These are phyloP conservation scores for Globisporangium paddicum DNA, from an alignment of 352 stramenopile species.

Conservation along the genomic window DNA sequence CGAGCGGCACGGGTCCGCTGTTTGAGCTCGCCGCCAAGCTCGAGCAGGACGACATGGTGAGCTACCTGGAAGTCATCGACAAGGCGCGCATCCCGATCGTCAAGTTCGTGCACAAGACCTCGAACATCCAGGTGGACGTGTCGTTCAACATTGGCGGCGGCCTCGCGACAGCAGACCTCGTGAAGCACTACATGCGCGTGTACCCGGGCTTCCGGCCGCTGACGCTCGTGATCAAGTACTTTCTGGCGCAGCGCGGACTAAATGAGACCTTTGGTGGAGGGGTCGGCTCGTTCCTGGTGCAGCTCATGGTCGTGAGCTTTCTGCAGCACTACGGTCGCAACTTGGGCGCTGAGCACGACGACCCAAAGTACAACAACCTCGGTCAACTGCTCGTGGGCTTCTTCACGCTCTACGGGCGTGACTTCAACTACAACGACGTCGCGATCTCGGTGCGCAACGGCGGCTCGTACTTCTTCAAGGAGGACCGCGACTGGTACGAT, in stretches of 20 bases:
- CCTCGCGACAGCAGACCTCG: constrained; percentile 80
- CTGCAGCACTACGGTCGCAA: constrained; percentile 87
- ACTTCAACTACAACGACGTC: constrained; percentile 93
- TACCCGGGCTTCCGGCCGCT: constrained; percentile 92
- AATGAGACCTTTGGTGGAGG: constrained; percentile 95
- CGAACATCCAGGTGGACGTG: constrained; percentile 90
- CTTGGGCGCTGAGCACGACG: constrained; percentile 41
- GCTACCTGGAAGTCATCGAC: constrained; percentile 94
- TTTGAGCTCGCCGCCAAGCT: constrained; percentile 52
- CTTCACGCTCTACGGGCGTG: constrained; percentile 92
- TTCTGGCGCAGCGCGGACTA: constrained; percentile 88
- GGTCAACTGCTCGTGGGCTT: constrained; percentile 93
- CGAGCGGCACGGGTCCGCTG: constrained; percentile 46
- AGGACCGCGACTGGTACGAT: constrained; percentile 66
- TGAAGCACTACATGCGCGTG: constrained; percentile 89
- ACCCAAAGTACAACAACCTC: constrained; percentile 86
- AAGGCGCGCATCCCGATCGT: constrained; percentile 95
- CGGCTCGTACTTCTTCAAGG: constrained; percentile 92
- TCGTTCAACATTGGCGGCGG: constrained; percentile 89
- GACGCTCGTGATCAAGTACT: constrained; percentile 95
- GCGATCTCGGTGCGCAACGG: constrained; percentile 91
- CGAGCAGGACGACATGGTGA: constrained; percentile 66
- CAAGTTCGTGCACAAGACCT: constrained; percentile 92
- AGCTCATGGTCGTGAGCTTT: constrained; percentile 95
- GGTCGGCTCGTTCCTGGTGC: constrained; percentile 91